Evolutionary conservation across 2,329 filamentous ascomycete genomes (phyloP).

Genomic region (Aspergillus amoenus): DNA sequence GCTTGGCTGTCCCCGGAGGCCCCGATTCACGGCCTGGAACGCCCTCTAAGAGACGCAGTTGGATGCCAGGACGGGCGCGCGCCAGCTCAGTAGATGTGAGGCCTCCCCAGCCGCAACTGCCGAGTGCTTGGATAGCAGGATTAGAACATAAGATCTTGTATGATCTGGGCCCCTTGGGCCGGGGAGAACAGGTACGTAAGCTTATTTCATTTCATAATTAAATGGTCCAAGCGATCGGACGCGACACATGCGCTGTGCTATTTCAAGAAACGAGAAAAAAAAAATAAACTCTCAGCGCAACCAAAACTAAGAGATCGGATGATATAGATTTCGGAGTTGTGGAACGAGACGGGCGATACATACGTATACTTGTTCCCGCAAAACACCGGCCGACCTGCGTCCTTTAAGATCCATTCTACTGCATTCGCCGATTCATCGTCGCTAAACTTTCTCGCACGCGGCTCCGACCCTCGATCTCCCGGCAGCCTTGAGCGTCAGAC

Average conservation of each 20-base stretch:
- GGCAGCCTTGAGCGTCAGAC: slow-evolving; percentile 32
- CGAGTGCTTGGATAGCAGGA: slow-evolving; percentile 59
- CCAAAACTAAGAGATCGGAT: slow-evolving; percentile 8
- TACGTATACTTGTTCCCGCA: slow-evolving; percentile 63
- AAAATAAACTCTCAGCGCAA: neutral
- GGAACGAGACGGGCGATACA: slow-evolving; percentile 64
- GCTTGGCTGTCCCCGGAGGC: slow-evolving; percentile 33
- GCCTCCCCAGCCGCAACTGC: slow-evolving; percentile 29
- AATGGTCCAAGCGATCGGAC: neutral
- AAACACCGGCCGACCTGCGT: slow-evolving; percentile 55
- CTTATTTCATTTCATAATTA: neutral
- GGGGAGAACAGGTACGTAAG: slow-evolving; percentile 51
- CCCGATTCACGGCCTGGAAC: slow-evolving; percentile 36
- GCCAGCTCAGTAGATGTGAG: slow-evolving; percentile 34
- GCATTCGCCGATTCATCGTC: slow-evolving; percentile 58
- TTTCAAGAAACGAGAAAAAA: no score
- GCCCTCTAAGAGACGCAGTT: slow-evolving; percentile 44
- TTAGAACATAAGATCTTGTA: slow-evolving; percentile 58
- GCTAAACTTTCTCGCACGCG: slow-evolving; percentile 57
- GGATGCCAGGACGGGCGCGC: slow-evolving; percentile 43
- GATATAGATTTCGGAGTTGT: slow-evolving; percentile 57
- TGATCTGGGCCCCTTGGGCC: slow-evolving; percentile 51
- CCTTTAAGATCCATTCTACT: slow-evolving; percentile 61
- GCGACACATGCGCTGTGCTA: neutral
- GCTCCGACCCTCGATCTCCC: slow-evolving; percentile 47